phyloP scores from a whole-genome alignment of 2,329 filamentous ascomycete species.

The Spiromastix sp. region DNA sequence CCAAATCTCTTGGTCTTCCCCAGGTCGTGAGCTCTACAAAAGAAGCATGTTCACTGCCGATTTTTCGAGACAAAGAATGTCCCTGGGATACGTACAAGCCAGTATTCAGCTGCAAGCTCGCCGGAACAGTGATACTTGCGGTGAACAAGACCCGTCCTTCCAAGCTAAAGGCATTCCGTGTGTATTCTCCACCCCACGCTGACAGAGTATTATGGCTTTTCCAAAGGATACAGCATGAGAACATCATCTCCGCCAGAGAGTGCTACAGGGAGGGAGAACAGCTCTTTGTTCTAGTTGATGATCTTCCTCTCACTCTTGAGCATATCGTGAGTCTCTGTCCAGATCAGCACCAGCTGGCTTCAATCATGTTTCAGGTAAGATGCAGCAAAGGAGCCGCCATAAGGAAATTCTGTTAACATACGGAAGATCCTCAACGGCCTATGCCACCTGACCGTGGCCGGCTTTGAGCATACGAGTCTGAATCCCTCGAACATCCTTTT shows the following conservation, averaged over 20 bases:
- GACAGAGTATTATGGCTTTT: conserved; percentile 7
- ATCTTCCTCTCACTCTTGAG: conserved; percentile 11
- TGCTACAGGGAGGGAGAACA: conserved; percentile 7
- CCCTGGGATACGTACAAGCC: too few relatives aligned
- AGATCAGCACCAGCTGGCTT: conserved; percentile 11
- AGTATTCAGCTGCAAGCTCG: too few relatives aligned
- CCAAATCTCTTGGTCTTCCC: too few relatives aligned
- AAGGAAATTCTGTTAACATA: conserved; percentile 9
- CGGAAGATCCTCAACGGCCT: conserved; percentile 16
- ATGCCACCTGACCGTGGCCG: conserved; percentile 10
- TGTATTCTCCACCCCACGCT: too few relatives aligned
- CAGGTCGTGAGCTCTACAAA: too few relatives aligned
- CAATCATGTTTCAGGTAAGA: conserved; percentile 14
- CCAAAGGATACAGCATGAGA: conserved; percentile 8
- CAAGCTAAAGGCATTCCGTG: too few relatives aligned
- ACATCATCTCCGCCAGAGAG: conserved; percentile 7
- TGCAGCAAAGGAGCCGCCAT: conserved; percentile 5
- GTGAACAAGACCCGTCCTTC: too few relatives aligned
- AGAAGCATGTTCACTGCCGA: too few relatives aligned
- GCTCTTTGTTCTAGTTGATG: conserved; percentile 9
- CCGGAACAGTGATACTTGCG: too few relatives aligned
- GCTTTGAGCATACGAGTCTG: conserved; percentile 16
- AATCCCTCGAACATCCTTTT: conserved; percentile 19
- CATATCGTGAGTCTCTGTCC: conserved; percentile 12
- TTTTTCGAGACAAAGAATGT: too few relatives aligned